Base-by-base conservation (phyloP, 176 grass and related monocot species). In the Oryza meyeriana region DNA sequence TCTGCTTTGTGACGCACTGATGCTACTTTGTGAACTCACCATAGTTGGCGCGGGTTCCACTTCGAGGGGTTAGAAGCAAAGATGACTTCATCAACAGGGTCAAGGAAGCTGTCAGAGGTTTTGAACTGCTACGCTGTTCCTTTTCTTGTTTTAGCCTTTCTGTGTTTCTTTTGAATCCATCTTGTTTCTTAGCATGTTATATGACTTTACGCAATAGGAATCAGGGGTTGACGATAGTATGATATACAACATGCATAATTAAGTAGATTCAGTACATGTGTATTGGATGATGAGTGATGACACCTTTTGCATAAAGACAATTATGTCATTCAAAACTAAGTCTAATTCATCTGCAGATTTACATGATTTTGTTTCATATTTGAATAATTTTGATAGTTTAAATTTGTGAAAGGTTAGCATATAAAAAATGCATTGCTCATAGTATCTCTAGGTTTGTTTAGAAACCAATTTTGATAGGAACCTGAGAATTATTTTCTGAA, bases 11-110 rank as follows among this genome's bases (percentile, higher is more conserved):
- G 17, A n/a, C n/a, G n/a, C n/a, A n/a, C n/a, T n/a, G n/a, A 90
- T 29, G 17, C 32, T 58, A 72, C 44, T 36, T 18, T 45, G 33
- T 64, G 81, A 47, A 70, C 36, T 73, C 72, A 29, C 57, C 16
- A 58, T 76, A 99, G 96, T 73, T 99, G 67, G 77, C 78, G 10
- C 78, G 74, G 61, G 85, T 92, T 47, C 45, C 85, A 16, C 91
- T 99, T 66, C 85, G 87, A 75, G 91, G 85, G 50, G 74, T 95
- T 30, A 90, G 65, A 79, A 95, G 59, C 79, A 91, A 93, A 92
- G 80, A 88, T 20, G 89, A 81, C 30, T 95, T 99, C 77, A 78
- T 88, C 48, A 77, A 22, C 74, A 87, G 78, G 67, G 84, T 99
- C 36, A 67, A 94, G 61, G 91, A 88, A 72, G 85, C 89, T 63